phyloP scores from a whole-genome alignment of 1,139 yeast genomes.

The Barnettozyma hawaiiensis region DNA sequence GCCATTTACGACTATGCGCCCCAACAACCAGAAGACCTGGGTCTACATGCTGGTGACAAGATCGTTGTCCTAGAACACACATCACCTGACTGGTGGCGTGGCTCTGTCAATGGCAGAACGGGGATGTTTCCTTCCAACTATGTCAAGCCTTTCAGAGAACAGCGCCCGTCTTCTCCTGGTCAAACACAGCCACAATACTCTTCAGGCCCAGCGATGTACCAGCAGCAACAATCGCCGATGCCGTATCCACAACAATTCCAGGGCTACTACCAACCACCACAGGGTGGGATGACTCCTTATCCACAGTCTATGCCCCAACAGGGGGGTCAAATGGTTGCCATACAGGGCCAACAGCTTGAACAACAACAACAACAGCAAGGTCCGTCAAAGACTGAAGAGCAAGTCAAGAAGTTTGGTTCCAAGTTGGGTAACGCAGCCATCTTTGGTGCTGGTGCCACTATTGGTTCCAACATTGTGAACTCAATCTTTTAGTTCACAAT shows the following conservation, averaged over 20 bases:
- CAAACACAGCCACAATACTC: slow-evolving; percentile 15
- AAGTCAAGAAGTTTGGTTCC: slow-evolving; percentile 66
- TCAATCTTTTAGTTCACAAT: slow-evolving; percentile 69
- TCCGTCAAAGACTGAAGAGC: slow-evolving; percentile 26
- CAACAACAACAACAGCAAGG: slow-evolving; percentile 24
- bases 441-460: slow-evolving; percentile 96
- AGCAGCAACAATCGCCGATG: slow-evolving; percentile 38
- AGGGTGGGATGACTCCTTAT: slow-evolving; percentile 18
- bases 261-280: slow-evolving; percentile 19
- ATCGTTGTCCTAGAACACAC: slow-evolving; percentile 66
- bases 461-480: slow-evolving; percentile 84
- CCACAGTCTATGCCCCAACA: slow-evolving; percentile 22
- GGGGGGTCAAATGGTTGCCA: slow-evolving; percentile 19
- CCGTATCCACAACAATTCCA: too few species aligned
- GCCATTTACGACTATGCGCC: slow-evolving; percentile 69
- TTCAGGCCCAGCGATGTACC: slow-evolving; percentile 11
- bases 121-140: slow-evolving; percentile 94
- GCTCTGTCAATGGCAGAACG: slow-evolving; percentile 48
- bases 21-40: slow-evolving; percentile 70
- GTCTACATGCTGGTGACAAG: slow-evolving; percentile 58
- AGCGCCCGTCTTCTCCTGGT: slow-evolving; percentile 19
- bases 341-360: slow-evolving; percentile 25
- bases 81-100: slow-evolving; percentile 91
- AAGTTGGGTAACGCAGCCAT: slow-evolving; percentile 89
- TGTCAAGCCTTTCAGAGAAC: slow-evolving; percentile 43